Evolutionary conservation across 345 rosid genomes (phyloP).

Genomic region (Cardamine resedifolia): DNA sequence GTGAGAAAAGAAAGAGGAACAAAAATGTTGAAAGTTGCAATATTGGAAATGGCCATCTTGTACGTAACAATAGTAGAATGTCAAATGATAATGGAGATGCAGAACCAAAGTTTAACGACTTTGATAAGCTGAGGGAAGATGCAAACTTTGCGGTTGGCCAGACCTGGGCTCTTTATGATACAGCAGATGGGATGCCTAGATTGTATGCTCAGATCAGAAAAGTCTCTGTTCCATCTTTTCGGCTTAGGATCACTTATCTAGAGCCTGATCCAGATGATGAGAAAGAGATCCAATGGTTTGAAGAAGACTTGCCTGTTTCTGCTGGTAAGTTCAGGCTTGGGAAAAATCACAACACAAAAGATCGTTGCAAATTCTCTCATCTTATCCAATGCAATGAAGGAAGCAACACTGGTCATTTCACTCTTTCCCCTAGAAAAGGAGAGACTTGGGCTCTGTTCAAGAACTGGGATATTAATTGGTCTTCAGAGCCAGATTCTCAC

Average conservation of each 20-base stretch:
- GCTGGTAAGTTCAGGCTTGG: conserved; percentile 63
- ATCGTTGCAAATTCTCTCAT: conserved; percentile 57
- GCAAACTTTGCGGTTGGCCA: conserved; percentile 53
- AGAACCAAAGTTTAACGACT: conserved; percentile 48
- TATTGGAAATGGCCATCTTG: neutral
- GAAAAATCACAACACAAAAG: neutral
- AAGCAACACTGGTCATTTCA: conserved; percentile 32
- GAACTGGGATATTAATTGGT: conserved; percentile 50
- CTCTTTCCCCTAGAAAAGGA: conserved; percentile 57
- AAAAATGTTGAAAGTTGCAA: neutral
- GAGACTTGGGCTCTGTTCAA: conserved; percentile 79
- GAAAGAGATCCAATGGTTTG: conserved; percentile 46
- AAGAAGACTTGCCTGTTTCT: conserved; percentile 48
- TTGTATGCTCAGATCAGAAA: conserved; percentile 69
- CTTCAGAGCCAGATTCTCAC: neutral
- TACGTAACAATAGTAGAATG: too few relatives aligned
- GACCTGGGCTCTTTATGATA: conserved; percentile 70
- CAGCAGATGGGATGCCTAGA: conserved; percentile 65
- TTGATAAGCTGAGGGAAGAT: conserved; percentile 48
- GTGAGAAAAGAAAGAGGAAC: conserved; percentile 20
- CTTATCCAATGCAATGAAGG: conserved; percentile 37
- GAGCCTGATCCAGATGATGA: conserved; percentile 56
- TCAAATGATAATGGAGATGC: neutral
- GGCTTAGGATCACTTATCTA: conserved; percentile 49
- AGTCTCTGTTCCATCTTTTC: conserved; percentile 42